A percentile compares a stretch with the other conserved stretches of the same genome.
Conservation (phyloP, 1,284 basidiomycete species). For the Cryptococcus floricola region DNA sequence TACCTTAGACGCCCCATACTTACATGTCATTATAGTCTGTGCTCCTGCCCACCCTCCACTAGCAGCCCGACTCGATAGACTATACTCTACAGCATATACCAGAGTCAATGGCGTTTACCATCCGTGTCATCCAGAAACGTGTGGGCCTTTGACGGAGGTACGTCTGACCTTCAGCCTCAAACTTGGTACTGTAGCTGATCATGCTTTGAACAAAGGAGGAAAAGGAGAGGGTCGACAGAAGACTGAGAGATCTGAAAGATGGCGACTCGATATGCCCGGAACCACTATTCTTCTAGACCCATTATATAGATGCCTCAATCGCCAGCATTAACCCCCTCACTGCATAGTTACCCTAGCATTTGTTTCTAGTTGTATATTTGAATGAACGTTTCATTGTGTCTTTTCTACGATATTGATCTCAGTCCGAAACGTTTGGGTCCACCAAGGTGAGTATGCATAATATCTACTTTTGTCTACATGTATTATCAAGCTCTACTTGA, state of each 20-base stretch:
- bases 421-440: too few relatives aligned
- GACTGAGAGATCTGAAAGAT: conserved; percentile 26
- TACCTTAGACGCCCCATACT: not conserved
- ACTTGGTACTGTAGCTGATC: not conserved
- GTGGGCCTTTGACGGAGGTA: conserved; percentile 42
- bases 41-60: conserved; percentile 41
- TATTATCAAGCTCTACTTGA: too few relatives aligned
- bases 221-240: conserved; percentile 37
- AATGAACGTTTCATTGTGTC: too few relatives aligned
- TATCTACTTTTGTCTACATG: too few relatives aligned
- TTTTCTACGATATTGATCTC: too few relatives aligned
- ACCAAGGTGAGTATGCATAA: too few relatives aligned
- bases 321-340: too few relatives aligned
- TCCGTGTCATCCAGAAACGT: conserved; percentile 44
- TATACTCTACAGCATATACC: conserved; percentile 47
- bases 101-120: conserved; percentile 39
- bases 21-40: conserved; percentile 26
- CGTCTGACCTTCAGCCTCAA: conserved; percentile 4
- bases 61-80: conserved; percentile 31
- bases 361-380: too few relatives aligned
- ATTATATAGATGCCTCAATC: too few relatives aligned
- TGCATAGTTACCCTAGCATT: too few relatives aligned
- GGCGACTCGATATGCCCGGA: conserved; percentile 36
- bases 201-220: conserved; percentile 23
- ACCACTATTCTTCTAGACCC: conserved; percentile 38